Conservation (phyloP, 164 flowering plant genomes). For the Vitis rotundifolia region DNA sequence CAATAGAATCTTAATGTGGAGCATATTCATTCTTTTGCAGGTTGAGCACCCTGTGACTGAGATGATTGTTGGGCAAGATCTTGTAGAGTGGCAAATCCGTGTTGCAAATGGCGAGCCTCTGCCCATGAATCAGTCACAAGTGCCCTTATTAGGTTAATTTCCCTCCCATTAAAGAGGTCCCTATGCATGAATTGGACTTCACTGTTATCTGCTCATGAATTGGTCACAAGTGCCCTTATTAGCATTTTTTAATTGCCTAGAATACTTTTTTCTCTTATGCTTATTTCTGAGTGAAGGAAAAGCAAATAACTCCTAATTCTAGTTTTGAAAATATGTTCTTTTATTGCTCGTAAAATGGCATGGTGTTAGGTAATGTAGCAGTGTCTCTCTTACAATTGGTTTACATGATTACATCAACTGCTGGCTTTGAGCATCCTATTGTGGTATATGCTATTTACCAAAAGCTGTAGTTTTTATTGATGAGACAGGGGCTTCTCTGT, state of each 20-base stretch:
- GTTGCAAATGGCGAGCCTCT: conserved; percentile 96
- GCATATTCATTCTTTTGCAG: conserved; percentile 35
- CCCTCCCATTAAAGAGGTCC: neutral
- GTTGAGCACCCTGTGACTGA: conserved; percentile 99
- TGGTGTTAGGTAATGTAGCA: too few relatives aligned
- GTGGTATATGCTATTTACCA: too few relatives aligned
- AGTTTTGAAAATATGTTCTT: too few relatives aligned
- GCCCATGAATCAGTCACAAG: conserved; percentile 78
- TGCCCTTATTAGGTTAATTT: conserved; percentile 69
- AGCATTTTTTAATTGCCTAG: conserved; percentile 19
- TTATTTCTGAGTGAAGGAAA: neutral
- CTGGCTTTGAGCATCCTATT: too few relatives aligned
- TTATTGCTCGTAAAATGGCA: too few relatives aligned
- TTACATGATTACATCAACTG: too few relatives aligned
- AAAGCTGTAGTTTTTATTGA: too few relatives aligned
- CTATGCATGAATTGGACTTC: neutral
- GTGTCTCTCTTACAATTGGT: too few relatives aligned
- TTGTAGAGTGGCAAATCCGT: conserved; percentile 99
- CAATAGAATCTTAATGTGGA: neutral
- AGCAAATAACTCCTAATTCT: too few relatives aligned
- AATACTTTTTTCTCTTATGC: neutral
- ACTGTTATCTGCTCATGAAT: conserved; percentile 53
- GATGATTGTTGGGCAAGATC: conserved; percentile 99
- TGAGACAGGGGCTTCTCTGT: too few relatives aligned
- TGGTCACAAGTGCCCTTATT: conserved; percentile 80